Evolutionary conservation across 495 filamentous ascomycete species (phyloP).

Genomic region (Lichina pygmaea): DNA sequence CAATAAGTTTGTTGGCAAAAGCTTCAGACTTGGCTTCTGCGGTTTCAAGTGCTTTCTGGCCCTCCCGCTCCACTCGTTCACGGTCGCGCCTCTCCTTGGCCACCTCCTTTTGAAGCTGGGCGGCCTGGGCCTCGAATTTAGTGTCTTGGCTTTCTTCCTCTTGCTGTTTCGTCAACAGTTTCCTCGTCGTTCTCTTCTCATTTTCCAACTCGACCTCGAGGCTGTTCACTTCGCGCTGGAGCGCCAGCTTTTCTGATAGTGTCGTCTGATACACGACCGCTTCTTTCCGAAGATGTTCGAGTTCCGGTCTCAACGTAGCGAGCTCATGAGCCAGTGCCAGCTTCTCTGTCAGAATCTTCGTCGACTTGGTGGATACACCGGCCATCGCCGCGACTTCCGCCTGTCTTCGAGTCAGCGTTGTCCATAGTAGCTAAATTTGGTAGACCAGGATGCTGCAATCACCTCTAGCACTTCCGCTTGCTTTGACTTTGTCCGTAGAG

Average conservation of each 20-base stretch:
- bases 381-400: constrained; percentile 39
- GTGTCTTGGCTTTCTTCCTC: constrained; percentile 10
- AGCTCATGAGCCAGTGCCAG: constrained; percentile 45
- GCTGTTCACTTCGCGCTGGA: constrained; percentile 47
- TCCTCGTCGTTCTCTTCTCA: constrained; percentile 41
- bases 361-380: constrained; percentile 32
- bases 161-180: constrained; percentile 13
- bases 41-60: constrained; percentile 16
- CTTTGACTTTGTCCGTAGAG: constrained; percentile 26
- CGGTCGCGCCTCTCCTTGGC: constrained; percentile 19
- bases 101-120: constrained; percentile 22
- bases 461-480: constrained; percentile 48
- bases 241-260: constrained; percentile 43
- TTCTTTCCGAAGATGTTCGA: constrained; percentile 54
- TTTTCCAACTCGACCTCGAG: constrained; percentile 58
- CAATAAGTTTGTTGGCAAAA: constrained; percentile 39
- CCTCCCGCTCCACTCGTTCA: constrained; percentile 13
- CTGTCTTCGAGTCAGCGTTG: constrained; percentile 13
- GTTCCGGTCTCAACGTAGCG: constrained; percentile 38
- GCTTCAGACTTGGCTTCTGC: constrained; percentile 26
- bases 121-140: constrained; percentile 18
- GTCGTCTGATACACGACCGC: constrained; percentile 32
- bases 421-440: background rate
- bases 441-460: constrained; percentile 1
- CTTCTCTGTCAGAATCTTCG: constrained; percentile 52